Evolutionary conservation across 495 filamentous ascomycete genomes (phyloP).

Genomic region (Neurospora sp.): DNA sequence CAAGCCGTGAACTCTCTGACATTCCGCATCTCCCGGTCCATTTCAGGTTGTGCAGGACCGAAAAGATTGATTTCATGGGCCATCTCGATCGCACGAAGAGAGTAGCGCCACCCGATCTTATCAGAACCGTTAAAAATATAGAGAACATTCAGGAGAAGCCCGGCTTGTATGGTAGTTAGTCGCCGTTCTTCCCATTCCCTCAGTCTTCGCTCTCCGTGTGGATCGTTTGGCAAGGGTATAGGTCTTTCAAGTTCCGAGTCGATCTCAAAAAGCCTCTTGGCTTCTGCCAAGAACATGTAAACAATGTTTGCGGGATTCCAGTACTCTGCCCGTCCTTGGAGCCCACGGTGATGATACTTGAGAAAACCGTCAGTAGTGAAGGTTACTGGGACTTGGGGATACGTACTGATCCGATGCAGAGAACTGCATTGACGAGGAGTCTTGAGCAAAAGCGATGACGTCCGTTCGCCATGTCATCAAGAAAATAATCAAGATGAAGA

Average conservation of each 20-base stretch:
- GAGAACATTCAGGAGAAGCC: constrained; percentile 19
- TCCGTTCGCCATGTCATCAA: constrained; percentile 25
- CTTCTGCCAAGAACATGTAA: constrained; percentile 32
- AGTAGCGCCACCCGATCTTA: constrained; percentile 25
- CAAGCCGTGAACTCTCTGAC: constrained; percentile 28
- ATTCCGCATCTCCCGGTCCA: constrained; percentile 7
- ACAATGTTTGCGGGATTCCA: constrained; percentile 28
- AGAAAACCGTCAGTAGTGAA: neutral
- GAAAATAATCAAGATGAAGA: constrained; percentile 29
- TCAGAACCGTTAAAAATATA: constrained; percentile 25
- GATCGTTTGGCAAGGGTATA: constrained; percentile 7
- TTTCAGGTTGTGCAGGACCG: neutral
- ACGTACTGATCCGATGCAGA: constrained; percentile 30
- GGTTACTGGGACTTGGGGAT: neutral
- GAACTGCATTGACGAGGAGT: constrained; percentile 27
- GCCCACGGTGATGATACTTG: constrained; percentile 22
- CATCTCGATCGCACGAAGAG: constrained; percentile 24
- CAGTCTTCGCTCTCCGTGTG: constrained; percentile 8
- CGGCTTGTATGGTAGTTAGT: constrained; percentile 28
- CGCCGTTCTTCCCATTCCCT: constrained; percentile 15
- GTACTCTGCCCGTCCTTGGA: constrained; percentile 21
- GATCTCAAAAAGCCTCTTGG: constrained; percentile 28
- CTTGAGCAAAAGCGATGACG: constrained; percentile 25
- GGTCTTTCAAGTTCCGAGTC: constrained; percentile 14
- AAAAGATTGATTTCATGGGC: constrained; percentile 24